Percentiles rank a stretch among this genome's conserved stretches.
These are phyloP conservation scores for Leccinum incarnatum DNA, from an alignment of 768 basidiomycete species.

Conservation along the genomic window DNA sequence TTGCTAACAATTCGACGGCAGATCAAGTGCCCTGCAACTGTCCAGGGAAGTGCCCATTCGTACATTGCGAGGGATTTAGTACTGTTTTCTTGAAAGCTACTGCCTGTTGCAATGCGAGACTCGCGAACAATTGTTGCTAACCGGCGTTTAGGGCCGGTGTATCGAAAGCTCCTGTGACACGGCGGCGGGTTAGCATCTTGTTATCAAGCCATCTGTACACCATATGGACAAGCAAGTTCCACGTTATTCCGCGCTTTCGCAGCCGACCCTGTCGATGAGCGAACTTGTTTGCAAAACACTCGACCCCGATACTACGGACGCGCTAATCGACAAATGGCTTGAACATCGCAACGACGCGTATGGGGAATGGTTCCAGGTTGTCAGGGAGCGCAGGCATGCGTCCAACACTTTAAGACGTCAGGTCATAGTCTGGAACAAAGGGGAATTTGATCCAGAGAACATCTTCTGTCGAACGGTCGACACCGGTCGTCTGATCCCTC, in stretches of 20 bases:
- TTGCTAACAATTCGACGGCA: not conserved
- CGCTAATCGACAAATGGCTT: conserved; percentile 83
- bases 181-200: not conserved
- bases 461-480: conserved; percentile 78
- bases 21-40: conserved; percentile 11
- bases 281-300: conserved; percentile 78
- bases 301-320: conserved; percentile 72
- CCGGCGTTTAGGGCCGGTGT: conserved; percentile 28
- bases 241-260: conserved; percentile 61
- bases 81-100: not conserved
- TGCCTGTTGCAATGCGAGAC: too few relatives aligned
- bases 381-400: conserved; percentile 63
- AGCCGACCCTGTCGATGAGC: conserved; percentile 68
- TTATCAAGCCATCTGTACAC: conserved; percentile 15
- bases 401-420: conserved; percentile 51
- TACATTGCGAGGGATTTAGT: conserved; percentile 5
- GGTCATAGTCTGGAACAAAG: conserved; percentile 54
- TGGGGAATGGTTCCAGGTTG: conserved; percentile 72
- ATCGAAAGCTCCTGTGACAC: not conserved
- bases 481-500: conserved; percentile 72
- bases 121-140: not conserved
- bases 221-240: conserved; percentile 23
- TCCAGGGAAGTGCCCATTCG: conserved; percentile 7
- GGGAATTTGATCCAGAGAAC: conserved; percentile 75
- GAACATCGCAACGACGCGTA: conserved; percentile 75